phyloP scores from a whole-genome alignment of 805 yeast species.

The Teunomyces atbi region DNA sequence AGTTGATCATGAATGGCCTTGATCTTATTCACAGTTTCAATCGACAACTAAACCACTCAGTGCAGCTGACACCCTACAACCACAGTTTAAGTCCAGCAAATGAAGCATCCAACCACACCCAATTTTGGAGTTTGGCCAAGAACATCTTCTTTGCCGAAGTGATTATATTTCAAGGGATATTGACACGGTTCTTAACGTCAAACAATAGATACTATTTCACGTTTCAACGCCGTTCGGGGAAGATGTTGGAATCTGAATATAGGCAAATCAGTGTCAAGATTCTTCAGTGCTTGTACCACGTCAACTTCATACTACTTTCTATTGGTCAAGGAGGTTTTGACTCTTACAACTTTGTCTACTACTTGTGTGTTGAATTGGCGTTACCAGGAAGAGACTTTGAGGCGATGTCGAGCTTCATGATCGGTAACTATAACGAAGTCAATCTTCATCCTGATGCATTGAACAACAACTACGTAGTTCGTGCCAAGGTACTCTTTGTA shows the following conservation, averaged over 20 bases:
- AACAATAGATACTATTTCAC: conserved; percentile 14
- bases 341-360: conserved; percentile 58
- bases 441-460: conserved; percentile 27
- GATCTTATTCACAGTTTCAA: conserved; percentile 29
- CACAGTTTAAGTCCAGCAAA: conserved; percentile 7
- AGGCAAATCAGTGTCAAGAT: conserved; percentile 27
- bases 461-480: conserved; percentile 24
- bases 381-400: conserved; percentile 18
- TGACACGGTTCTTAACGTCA: conserved; percentile 34
- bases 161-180: conserved; percentile 50
- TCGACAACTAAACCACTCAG: conserved; percentile 15
- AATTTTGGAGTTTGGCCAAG: conserved; percentile 41
- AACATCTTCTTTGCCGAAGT: conserved; percentile 46
- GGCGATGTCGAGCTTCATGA: conserved; percentile 22
- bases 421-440: conserved; percentile 35
- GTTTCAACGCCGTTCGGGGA: conserved; percentile 7
- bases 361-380: conserved; percentile 45
- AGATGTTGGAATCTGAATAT: conserved; percentile 23
- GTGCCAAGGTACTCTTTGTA: conserved; percentile 44
- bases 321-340: conserved; percentile 68
- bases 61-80: conserved; percentile 16
- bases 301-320: conserved; percentile 48
- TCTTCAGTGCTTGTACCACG: conserved; percentile 40
- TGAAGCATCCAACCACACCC: conserved; percentile 11
- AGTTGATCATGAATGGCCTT: conserved; percentile 19